These are phyloP conservation scores for Gossypium arboreum DNA, from an alignment of 345 rosid genomes.

Conservation along the genomic window DNA sequence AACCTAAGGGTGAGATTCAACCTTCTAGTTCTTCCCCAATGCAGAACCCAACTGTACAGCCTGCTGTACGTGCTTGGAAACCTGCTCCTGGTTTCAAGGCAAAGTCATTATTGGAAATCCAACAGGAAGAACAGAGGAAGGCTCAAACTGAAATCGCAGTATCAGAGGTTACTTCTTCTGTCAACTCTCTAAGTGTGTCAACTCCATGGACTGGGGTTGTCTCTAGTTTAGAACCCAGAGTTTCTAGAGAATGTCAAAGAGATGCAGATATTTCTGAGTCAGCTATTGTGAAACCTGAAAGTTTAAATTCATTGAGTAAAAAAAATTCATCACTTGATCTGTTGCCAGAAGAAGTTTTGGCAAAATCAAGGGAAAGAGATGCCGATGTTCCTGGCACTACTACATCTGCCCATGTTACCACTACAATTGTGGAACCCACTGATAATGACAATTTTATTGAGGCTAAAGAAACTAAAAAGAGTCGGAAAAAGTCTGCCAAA, in stretches of 20 bases:
- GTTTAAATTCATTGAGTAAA: conserved; percentile 41
- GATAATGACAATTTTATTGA: conserved; percentile 79
- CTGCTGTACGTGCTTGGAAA: conserved; percentile 77
- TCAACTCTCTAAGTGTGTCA: conserved; percentile 35
- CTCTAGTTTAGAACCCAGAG: conserved; percentile 49
- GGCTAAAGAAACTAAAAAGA: conserved; percentile 83
- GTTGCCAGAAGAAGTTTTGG: conserved; percentile 58
- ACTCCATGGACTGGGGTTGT: conserved; percentile 83
- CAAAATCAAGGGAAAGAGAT: conserved; percentile 48
- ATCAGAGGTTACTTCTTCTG: conserved; percentile 44
- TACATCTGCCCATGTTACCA: conserved; percentile 27
- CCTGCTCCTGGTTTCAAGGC: conserved; percentile 96
- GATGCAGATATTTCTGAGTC: conserved; percentile 36
- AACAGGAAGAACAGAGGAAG: conserved; percentile 83
- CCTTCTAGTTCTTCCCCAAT: conserved; percentile 21
- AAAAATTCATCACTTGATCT: conserved; percentile 73
- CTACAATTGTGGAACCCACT: conserved; percentile 30
- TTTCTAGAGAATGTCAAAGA: conserved; percentile 37
- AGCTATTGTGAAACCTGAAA: conserved; percentile 38
- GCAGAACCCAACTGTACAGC: conserved; percentile 31
- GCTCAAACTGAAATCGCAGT: conserved; percentile 53
- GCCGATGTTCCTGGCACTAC: conserved; percentile 31
- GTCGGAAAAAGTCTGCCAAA: conserved; percentile 88
- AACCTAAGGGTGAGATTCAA: conserved; percentile 36
- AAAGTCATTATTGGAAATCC: conserved; percentile 93